phyloP scores from a whole-genome alignment of 495 filamentous ascomycete species.

The Hypoxylon fuscum region DNA sequence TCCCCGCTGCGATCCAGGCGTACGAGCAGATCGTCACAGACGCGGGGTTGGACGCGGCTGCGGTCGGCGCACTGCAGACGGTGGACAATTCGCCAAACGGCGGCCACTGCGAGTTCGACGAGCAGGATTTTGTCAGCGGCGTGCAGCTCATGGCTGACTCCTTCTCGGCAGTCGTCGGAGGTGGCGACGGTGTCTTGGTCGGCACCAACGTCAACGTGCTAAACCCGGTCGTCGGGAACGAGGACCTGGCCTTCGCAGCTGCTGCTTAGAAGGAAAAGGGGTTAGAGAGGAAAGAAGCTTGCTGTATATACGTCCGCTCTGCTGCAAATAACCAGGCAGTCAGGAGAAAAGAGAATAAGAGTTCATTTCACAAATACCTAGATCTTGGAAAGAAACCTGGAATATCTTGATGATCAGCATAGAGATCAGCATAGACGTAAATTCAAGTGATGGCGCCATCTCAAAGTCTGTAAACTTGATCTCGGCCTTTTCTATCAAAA shows the following conservation, averaged over 20 bases:
- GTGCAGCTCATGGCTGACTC: slow-evolving; percentile 58
- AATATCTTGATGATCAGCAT: no score
- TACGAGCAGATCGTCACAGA: slow-evolving; percentile 52
- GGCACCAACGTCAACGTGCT: slow-evolving; percentile 55
- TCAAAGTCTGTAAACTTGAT: background rate
- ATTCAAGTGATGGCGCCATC: no score
- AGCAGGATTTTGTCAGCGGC: slow-evolving; percentile 55
- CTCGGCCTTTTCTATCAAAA: background rate
- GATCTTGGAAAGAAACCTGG: no score
- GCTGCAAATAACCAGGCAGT: no score
- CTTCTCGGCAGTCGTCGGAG: slow-evolving; percentile 56
- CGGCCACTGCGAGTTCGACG: slow-evolving; percentile 63
- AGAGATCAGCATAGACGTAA: no score
- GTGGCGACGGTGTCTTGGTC: slow-evolving; percentile 52
- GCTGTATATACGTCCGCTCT: no score
- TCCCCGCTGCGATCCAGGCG: slow-evolving; percentile 57
- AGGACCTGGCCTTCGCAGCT: slow-evolving; percentile 48
- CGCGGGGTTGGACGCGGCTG: slow-evolving; percentile 45
- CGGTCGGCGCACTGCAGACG: slow-evolving; percentile 56
- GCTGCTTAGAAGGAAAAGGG: slow-evolving; percentile 21
- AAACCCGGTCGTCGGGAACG: slow-evolving; percentile 55
- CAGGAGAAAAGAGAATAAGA: no score
- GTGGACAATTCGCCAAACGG: slow-evolving; percentile 58
- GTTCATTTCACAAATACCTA: no score
- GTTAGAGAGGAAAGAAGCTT: background rate